These are phyloP conservation scores for Flaveria sonorensis DNA, from an alignment of 129 eudicot species.

Conservation along the genomic window DNA sequence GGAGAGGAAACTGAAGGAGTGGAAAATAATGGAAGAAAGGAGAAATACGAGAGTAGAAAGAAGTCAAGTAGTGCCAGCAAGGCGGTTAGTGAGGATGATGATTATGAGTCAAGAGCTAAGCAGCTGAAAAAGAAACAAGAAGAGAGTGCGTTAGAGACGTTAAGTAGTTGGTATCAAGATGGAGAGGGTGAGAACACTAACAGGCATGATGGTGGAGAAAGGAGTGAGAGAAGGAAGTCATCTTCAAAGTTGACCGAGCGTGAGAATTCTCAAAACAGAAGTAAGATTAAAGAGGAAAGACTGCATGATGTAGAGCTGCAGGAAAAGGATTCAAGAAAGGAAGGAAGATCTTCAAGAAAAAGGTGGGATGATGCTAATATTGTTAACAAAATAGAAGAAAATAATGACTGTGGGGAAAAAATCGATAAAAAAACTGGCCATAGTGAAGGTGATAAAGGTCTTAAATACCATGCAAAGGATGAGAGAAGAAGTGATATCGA, in stretches of 20 bases:
- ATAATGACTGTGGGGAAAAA: slow-evolving; percentile 38
- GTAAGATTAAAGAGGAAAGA: slow-evolving; percentile 54
- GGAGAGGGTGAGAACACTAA: slow-evolving; percentile 64
- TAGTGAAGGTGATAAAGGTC: slow-evolving; percentile 45
- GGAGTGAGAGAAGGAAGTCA: slow-evolving; percentile 58
- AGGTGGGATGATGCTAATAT: slow-evolving; percentile 70
- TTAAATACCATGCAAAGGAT: slow-evolving; percentile 49
- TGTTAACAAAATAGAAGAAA: slow-evolving; percentile 43
- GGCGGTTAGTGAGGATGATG: slow-evolving; percentile 71
- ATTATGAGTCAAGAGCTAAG: slow-evolving; percentile 56
- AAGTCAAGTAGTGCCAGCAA: slow-evolving; percentile 62
- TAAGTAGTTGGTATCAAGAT: slow-evolving; percentile 88
- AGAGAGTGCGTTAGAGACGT: slow-evolving; percentile 69
- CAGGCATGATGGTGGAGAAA: slow-evolving; percentile 60
- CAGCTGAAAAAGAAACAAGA: slow-evolving; percentile 68
- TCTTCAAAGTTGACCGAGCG: slow-evolving; percentile 49
- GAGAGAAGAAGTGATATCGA: slow-evolving; percentile 57
- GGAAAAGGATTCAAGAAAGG: slow-evolving; percentile 51
- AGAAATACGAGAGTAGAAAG: slow-evolving; percentile 66
- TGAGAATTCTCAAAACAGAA: slow-evolving; percentile 47
- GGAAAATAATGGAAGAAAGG: slow-evolving; percentile 61
- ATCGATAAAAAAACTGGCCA: slow-evolving; percentile 29
- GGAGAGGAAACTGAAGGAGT: slow-evolving; percentile 67
- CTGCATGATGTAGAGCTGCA: slow-evolving; percentile 40
- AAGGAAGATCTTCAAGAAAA: slow-evolving; percentile 51